phyloP scores from a whole-genome alignment of 1,139 yeast species.

The Debaryomycetaceae sp. region DNA sequence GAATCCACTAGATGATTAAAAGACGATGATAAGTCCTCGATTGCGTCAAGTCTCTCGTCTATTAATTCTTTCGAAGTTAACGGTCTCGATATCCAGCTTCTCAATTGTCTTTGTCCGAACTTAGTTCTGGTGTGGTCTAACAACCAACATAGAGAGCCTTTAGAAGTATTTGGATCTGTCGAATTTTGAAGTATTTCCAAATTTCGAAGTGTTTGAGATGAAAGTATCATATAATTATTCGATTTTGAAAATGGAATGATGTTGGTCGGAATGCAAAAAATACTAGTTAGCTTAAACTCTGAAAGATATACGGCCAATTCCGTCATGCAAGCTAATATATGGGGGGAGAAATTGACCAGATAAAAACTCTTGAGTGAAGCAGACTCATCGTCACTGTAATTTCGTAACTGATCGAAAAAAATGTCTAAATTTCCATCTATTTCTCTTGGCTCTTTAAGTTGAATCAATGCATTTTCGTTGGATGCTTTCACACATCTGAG shows the following conservation, averaged over 20 bases:
- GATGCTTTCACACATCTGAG: slow-evolving; percentile 15
- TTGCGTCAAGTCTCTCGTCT: slow-evolving; percentile 58
- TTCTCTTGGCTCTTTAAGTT: slow-evolving; percentile 7
- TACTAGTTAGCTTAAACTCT: slow-evolving; percentile 58
- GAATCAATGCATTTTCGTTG: slow-evolving; percentile 13
- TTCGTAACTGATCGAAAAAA: slow-evolving; percentile 10
- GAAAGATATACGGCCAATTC: slow-evolving; percentile 52
- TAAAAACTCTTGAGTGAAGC: slow-evolving; percentile 23
- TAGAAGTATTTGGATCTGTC: slow-evolving; percentile 46
- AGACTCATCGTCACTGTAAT: slow-evolving; percentile 9
- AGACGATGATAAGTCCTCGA: slow-evolving; percentile 52
- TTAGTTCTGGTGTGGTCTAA: slow-evolving; percentile 76
- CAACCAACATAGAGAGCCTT: slow-evolving; percentile 76
- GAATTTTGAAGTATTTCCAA: slow-evolving; percentile 71
- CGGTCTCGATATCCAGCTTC: slow-evolving; percentile 76
- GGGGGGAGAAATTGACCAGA: slow-evolving; percentile 16
- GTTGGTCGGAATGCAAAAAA: slow-evolving; percentile 50
- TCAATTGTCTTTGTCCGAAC: slow-evolving; percentile 67
- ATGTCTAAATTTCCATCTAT: slow-evolving; percentile 14
- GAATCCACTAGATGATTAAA: slow-evolving; percentile 52
- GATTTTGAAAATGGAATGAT: slow-evolving; percentile 51
- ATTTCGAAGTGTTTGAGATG: slow-evolving; percentile 63
- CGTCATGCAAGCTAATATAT: slow-evolving; percentile 42
- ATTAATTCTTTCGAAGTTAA: slow-evolving; percentile 52
- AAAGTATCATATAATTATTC: slow-evolving; percentile 57